Base-by-base conservation (phyloP, 2,329 filamentous ascomycete species). In the Hirsutella minnesotensis region DNA sequence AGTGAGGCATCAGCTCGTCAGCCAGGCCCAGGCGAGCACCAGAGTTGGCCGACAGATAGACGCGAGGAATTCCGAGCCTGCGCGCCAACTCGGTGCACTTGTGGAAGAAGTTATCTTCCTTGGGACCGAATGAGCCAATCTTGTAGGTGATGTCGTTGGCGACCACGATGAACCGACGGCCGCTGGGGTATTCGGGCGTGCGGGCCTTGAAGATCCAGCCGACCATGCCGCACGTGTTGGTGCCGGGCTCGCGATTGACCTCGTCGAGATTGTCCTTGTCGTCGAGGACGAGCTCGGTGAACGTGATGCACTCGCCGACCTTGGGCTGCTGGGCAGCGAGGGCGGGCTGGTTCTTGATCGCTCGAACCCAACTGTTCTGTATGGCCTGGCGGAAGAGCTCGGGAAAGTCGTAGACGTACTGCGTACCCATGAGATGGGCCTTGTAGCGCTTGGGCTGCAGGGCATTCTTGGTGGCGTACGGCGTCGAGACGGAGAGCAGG, bases 121-220 rank as follows among this genome's bases (percentile, higher is more conserved):
- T 82, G 34, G 92, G 92, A 41, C 92, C 92, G 62, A 98, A 98
- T 2, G 87, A 95, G 58, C 92, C 92, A 62, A 96, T 98, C 75
- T 94, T 94, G 77, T 87, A 96, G 16, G 92, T 98, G 63, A 98
- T 98, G 60, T 98, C 92, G 75, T 98, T 98, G 74, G 92, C 89
- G 49, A 98, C 83, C 51, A 98, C 86, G 60, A 98, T 81, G 67
- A 96, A 95, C 59, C 86, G 86, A 53, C 92, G 80, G 46, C 92
- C 92, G 50, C 79, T 77, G 45, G 92, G 90, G 62, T 98, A 98
- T 65, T 98, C 92, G 9, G 92, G 92, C 1, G 92, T 96, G 61
- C 81, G 87, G 15, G 89, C 92, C 48, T 86, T 94, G 62, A 96
- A 83, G 51, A 96, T 77, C 92, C 92, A 98, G 52, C 88, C 92